Evolutionary conservation across 768 basidiomycete genomes (phyloP).

Genomic region (Rhodotorula paludigena): DNA sequence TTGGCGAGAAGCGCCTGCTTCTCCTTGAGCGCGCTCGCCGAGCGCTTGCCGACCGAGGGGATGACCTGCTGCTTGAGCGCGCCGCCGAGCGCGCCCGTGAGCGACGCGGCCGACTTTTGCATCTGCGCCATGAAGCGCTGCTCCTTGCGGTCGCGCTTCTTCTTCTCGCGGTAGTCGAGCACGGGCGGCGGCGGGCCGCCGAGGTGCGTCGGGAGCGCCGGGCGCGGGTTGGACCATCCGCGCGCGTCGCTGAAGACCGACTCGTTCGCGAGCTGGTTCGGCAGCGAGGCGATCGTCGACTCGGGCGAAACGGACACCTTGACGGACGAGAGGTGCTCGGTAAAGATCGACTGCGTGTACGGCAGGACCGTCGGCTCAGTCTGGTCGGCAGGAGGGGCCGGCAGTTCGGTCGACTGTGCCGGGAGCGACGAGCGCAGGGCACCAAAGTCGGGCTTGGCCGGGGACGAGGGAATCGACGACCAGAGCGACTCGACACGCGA

Average conservation of each 20-base stretch:
- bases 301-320: constrained; percentile 41
- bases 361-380: constrained; percentile 46
- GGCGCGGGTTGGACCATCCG: constrained; percentile 34
- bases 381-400: neutral
- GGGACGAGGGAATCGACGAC: constrained; percentile 34
- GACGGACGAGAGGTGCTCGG: constrained; percentile 46
- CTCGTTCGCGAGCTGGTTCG: constrained; percentile 14
- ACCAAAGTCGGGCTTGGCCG: constrained; percentile 43
- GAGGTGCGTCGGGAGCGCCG: constrained; percentile 54
- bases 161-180: constrained; percentile 48
- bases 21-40: constrained; percentile 19
- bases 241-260: constrained; percentile 26
- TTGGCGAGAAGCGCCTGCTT: constrained; percentile 14
- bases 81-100: constrained; percentile 61
- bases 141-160: constrained; percentile 50
- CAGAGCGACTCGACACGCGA: constrained; percentile 33
- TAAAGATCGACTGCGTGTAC: constrained; percentile 48
- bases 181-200: constrained; percentile 52
- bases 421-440: constrained; percentile 43
- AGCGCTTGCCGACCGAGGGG: constrained; percentile 47
- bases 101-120: constrained; percentile 59
- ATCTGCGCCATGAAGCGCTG: constrained; percentile 60
- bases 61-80: constrained; percentile 58
- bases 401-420: constrained; percentile 22
- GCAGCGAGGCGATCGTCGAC: constrained; percentile 27